Conservation (phyloP, 2,329 filamentous ascomycete species). For the Ampelomyces quisqualis region DNA sequence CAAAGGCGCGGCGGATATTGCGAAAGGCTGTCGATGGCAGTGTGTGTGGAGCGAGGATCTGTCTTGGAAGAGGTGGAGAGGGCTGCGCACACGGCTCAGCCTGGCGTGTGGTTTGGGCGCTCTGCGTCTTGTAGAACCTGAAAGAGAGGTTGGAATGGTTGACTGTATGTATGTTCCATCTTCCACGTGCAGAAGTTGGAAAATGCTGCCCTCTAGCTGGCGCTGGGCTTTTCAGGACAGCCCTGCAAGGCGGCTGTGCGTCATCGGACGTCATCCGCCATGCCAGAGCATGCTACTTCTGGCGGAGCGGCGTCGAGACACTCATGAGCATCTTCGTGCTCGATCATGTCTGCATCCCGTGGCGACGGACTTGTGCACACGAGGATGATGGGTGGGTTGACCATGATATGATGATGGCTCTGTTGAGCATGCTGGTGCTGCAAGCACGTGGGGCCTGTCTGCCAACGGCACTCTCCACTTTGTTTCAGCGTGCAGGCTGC, state of each 20-base stretch:
- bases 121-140: conserved; percentile 17
- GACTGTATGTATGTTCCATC: conserved; percentile 6
- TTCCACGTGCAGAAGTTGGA: conserved; percentile 6
- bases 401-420: conserved; percentile 1
- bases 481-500: too few relatives aligned
- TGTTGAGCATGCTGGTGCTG: too few relatives aligned
- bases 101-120: conserved; percentile 14
- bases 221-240: background rate
- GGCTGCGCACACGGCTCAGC: conserved; percentile 17
- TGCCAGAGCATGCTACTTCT: background rate
- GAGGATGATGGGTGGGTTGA: conserved; percentile 5
- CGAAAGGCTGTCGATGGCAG: conserved; percentile 3
- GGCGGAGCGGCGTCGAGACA: background rate
- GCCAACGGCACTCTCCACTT: conserved; percentile 2
- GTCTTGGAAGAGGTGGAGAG: conserved; percentile 8
- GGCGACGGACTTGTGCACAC: background rate
- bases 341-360: background rate
- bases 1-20: conserved; percentile 6
- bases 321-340: background rate
- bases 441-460: background rate
- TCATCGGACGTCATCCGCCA: conserved; percentile 3
- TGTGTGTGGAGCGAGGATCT: conserved; percentile 6
- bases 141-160: conserved; percentile 11
- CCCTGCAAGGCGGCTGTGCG: conserved; percentile 5
- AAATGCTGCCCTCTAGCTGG: too few relatives aligned